phyloP scores from a whole-genome alignment of 2,329 filamentous ascomycete species.

The Verticillium dahliae region DNA sequence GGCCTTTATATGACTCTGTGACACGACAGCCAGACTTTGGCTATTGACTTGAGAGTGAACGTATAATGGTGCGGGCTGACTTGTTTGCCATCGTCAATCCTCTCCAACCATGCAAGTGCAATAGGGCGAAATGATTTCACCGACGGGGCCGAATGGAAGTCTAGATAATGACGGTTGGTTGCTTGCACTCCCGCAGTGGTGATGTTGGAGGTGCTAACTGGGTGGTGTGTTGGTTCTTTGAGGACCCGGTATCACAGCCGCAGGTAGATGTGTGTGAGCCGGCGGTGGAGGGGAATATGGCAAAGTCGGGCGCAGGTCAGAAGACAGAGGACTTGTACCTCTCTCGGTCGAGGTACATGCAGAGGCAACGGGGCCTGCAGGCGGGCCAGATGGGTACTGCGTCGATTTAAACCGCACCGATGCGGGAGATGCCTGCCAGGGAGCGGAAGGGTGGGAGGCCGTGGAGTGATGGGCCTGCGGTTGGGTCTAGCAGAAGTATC shows the following conservation, averaged over 20 bases:
- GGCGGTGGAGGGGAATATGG: slow-evolving; percentile 12
- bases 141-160: slow-evolving; percentile 11
- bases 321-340: slow-evolving; percentile 8
- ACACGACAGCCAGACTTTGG: slow-evolving; percentile 8
- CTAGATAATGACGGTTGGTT: slow-evolving; percentile 10
- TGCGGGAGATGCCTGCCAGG: slow-evolving; percentile 10
- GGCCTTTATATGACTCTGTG: slow-evolving; percentile 12
- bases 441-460: slow-evolving; percentile 9
- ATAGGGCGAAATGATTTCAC: slow-evolving; percentile 10
- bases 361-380: slow-evolving; percentile 10
- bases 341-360: slow-evolving; percentile 12
- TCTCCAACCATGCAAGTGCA: slow-evolving; percentile 7
- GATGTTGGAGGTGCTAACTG: slow-evolving; percentile 4
- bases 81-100: slow-evolving; percentile 14
- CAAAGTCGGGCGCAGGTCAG: slow-evolving; percentile 2
- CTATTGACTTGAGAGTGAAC: slow-evolving; percentile 11
- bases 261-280: slow-evolving; percentile 8
- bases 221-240: slow-evolving; percentile 8
- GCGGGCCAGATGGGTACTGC: slow-evolving; percentile 9
- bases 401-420: slow-evolving; percentile 9
- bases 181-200: slow-evolving; percentile 9
- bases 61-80: slow-evolving; percentile 10
- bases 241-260: slow-evolving; percentile 7
- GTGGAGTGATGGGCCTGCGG: slow-evolving; percentile 6
- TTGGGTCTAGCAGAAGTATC: slow-evolving; percentile 1